Evolutionary conservation across 257 asterid genomes (phyloP), one percentile per base, ranked within the genome.

Genomic region (Linaria vulgaris): DNA sequence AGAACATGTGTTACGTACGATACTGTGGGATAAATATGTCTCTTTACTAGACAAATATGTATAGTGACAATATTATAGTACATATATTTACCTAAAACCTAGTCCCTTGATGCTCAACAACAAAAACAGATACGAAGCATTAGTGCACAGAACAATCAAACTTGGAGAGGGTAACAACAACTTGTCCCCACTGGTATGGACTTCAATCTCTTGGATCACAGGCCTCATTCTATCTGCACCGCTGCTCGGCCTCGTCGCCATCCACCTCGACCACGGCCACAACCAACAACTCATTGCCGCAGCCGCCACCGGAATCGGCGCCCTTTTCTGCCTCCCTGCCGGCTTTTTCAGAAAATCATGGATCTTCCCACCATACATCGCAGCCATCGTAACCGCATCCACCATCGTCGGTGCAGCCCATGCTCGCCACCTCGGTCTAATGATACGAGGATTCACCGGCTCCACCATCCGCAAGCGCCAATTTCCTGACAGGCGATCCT

Each of bases 281-380:
- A 68, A 78, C 48, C 97, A 82, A 25, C 94, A 85, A 48, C 73
- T 85, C 21, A 67, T 85, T 21, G 91, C 95, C 3, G 97, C 85
- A 5, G 82, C 82, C 27, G 87, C 91, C 64, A 90, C 94, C 0
- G 90, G 87, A 37, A 47, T 75, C 1, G 97, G 97, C 10, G 97
- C 91, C 15, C 78, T 85, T 59, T 88, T 90, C 85, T 88, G 97
- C 82, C 95, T 90, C 55, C 97, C 95, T 0, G 95, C 91, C 0
- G 97, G 97, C 19, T 88, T 88, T 38, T 69, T 88, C 74, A 68
- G 77, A 39, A 88, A 85, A n/a, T 69, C 90, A 13, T 82, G 89
- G 95, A 83, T 90, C 66, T 90, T 90, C 47, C 95, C 89, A 0
- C 97, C 88, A 0, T 88, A 88, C 69, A 77, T 88, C 6, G 89